Evolutionary conservation across 495 filamentous ascomycete species (phyloP).

Genomic region (Penicillium silybi): DNA sequence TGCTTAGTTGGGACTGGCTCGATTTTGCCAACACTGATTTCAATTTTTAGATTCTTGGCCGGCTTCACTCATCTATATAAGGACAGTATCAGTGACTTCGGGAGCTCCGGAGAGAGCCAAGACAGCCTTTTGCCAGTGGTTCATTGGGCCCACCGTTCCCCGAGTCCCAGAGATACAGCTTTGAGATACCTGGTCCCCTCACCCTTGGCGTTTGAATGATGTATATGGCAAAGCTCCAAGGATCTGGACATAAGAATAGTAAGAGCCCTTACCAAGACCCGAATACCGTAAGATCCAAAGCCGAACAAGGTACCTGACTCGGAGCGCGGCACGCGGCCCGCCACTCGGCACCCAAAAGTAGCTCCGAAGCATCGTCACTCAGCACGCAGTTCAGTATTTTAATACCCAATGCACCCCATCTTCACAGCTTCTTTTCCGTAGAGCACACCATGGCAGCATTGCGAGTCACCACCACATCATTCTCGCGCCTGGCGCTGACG

Average conservation of each 20-base stretch:
- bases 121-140: neutral
- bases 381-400: conserved; percentile 6
- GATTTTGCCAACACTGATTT: conserved; percentile 53
- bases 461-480: conserved; percentile 23
- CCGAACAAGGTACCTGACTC: neutral
- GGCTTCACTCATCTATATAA: neutral
- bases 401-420: conserved; percentile 8
- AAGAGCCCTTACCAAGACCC: neutral
- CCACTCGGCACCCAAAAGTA: conserved; percentile 41
- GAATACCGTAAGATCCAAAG: neutral
- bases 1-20: conserved; percentile 56
- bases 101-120: neutral
- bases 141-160: neutral
- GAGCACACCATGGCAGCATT: conserved; percentile 25
- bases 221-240: neutral
- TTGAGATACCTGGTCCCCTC: neutral
- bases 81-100: neutral
- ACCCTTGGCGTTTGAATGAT: neutral
- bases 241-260: neutral
- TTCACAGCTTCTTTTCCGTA: neutral
- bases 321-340: conserved; percentile 3
- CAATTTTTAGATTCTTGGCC: conserved; percentile 12
- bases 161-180: neutral
- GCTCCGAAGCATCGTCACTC: conserved; percentile 27
- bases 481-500: conserved; percentile 27